These are phyloP conservation scores for Diversispora epigaea DNA, from an alignment of 192 early-diverging fungal species.

Conservation along the genomic window DNA sequence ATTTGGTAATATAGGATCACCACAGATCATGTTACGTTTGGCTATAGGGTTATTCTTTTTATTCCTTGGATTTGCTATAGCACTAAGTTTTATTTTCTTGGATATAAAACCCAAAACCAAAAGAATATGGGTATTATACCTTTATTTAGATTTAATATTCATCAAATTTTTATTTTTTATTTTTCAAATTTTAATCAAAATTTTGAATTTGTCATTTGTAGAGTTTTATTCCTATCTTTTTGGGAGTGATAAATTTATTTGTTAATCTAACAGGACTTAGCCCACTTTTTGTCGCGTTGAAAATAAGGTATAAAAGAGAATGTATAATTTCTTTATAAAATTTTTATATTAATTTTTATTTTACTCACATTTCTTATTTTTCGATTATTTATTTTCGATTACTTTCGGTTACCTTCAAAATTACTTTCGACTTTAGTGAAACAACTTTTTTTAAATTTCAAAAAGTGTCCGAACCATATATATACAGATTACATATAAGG, in stretches of 20 bases:
- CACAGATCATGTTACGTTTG: constrained; percentile 47
- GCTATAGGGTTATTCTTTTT: constrained; percentile 50
- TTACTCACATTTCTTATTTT: neutral
- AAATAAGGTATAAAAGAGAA: constrained; percentile 21
- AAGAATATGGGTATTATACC: constrained; percentile 62
- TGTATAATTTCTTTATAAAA: neutral
- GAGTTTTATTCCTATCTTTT: constrained; percentile 30
- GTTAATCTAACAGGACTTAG: constrained; percentile 17
- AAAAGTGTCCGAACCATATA: constrained; percentile 17
- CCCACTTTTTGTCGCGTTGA: constrained; percentile 20
- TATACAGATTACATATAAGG: constrained; percentile 24
- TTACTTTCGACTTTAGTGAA: too few species aligned
- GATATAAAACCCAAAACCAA: constrained; percentile 42
- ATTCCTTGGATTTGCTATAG: constrained; percentile 52
- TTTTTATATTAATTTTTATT: neutral
- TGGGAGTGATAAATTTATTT: constrained; percentile 23
- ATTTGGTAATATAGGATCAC: constrained; percentile 55
- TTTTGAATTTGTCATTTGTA: too few species aligned
- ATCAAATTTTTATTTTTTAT: neutral
- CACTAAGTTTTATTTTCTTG: constrained; percentile 56
- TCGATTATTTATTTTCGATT: too few species aligned
- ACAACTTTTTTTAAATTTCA: constrained; percentile 21
- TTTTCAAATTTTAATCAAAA: neutral
- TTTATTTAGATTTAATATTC: neutral
- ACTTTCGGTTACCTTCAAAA: too few species aligned